These are phyloP conservation scores for Triadica sebifera DNA, from an alignment of 345 rosid genomes.

Conservation along the genomic window DNA sequence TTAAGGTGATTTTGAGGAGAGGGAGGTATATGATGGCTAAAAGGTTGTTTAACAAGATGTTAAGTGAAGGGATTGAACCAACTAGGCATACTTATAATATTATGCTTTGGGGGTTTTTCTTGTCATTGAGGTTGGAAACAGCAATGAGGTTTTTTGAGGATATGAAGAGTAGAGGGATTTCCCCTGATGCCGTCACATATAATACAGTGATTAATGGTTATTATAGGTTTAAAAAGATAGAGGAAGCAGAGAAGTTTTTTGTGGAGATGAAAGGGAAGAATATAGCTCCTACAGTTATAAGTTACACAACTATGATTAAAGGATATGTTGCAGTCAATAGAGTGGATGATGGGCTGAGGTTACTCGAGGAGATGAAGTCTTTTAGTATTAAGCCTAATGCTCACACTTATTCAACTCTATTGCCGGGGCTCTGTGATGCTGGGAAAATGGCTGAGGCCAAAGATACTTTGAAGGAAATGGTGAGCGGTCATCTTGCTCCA, in stretches of 20 bases:
- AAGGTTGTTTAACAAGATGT: constrained; percentile 74
- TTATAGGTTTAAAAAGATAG: constrained; percentile 65
- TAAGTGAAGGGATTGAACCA: constrained; percentile 73
- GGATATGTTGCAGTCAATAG: constrained; percentile 58
- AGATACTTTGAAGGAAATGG: constrained; percentile 66
- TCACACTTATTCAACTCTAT: constrained; percentile 66
- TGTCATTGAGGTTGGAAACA: constrained; percentile 65
- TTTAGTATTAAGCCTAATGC: constrained; percentile 65
- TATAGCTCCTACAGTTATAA: constrained; percentile 64
- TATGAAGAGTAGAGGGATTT: constrained; percentile 63
- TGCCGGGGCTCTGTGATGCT: constrained; percentile 75
- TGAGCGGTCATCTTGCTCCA: constrained; percentile 54
- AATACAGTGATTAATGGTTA: constrained; percentile 78
- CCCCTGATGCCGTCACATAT: constrained; percentile 67
- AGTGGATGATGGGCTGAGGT: constrained; percentile 65
- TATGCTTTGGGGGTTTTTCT: constrained; percentile 84
- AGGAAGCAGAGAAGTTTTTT: constrained; percentile 79
- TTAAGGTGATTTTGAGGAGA: constrained; percentile 74
- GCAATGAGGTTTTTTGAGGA: constrained; percentile 78
- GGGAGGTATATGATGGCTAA: constrained; percentile 95
- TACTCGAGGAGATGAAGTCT: constrained; percentile 81
- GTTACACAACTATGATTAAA: constrained; percentile 86
- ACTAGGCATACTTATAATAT: constrained; percentile 71
- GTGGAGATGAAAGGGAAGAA: constrained; percentile 79
- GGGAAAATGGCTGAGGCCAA: constrained; percentile 67